phyloP scores from a whole-genome alignment of 129 eudicot genomes.

The Lactuca saligna region DNA sequence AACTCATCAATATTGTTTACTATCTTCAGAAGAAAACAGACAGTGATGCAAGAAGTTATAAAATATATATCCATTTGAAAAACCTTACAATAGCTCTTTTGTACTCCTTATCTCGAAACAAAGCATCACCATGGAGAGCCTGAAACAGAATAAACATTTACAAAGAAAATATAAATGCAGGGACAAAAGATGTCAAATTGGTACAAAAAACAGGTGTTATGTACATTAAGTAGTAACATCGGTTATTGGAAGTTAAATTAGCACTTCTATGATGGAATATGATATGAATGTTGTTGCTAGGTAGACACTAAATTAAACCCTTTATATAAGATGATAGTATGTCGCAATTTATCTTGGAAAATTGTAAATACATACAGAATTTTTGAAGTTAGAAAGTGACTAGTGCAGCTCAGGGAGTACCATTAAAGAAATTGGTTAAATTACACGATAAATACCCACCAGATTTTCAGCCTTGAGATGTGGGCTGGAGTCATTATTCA shows the following conservation, averaged over 20 bases:
- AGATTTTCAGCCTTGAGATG: slow-evolving; percentile 83
- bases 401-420: slow-evolving; percentile 2
- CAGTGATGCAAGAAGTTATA: slow-evolving; percentile 8
- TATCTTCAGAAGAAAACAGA: background rate
- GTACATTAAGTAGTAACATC: background rate
- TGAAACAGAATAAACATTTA: slow-evolving; percentile 29
- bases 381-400: background rate
- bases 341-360: background rate
- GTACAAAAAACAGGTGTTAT: background rate
- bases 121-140: slow-evolving; percentile 88
- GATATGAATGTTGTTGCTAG: background rate
- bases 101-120: slow-evolving; percentile 73
- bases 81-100: slow-evolving; percentile 78
- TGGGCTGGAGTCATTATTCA: slow-evolving; percentile 65
- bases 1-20: slow-evolving; percentile 8
- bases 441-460: slow-evolving; percentile 40
- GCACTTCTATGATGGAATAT: background rate
- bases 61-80: slow-evolving; percentile 7
- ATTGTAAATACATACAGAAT: background rate
- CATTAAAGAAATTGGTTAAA: background rate
- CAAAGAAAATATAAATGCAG: slow-evolving; percentile 8
- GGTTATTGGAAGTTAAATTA: background rate
- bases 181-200: background rate
- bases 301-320: background rate
- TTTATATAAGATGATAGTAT: background rate